Evolutionary conservation across 805 yeast genomes (phyloP).

Genomic region (Lipomyces yamanashiensis): DNA sequence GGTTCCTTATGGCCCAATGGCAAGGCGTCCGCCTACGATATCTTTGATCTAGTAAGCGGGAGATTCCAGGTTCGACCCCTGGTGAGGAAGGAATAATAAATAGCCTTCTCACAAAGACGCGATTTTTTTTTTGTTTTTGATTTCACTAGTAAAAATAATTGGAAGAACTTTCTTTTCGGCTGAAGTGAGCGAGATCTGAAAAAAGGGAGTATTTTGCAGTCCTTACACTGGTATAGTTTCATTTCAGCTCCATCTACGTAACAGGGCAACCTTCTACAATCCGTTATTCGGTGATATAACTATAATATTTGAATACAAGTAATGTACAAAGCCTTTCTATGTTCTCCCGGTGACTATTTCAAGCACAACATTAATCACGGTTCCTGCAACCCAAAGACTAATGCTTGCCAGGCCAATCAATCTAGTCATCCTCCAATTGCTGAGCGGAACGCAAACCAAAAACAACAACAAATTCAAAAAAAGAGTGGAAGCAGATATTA

Average conservation of each 20-base stretch:
- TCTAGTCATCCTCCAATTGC: conserved; percentile 51
- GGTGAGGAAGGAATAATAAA: conserved; percentile 35
- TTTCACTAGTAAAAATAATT: too few relatives aligned
- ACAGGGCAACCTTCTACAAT: too few relatives aligned
- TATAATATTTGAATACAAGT: too few relatives aligned
- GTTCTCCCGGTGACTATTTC: conserved; percentile 8
- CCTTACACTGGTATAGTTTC: not conserved
- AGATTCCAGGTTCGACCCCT: conserved; percentile 42
- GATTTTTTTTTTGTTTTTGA: conserved; percentile 5
- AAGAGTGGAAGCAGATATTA: conserved; percentile 52
- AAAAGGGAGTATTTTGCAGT: too few relatives aligned
- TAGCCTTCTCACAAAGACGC: conserved; percentile 23
- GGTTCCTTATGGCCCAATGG: conserved; percentile 48
- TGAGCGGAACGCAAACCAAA: conserved; percentile 49
- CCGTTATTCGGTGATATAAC: too few relatives aligned
- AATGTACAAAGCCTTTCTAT: too few relatives aligned
- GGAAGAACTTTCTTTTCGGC: too few relatives aligned
- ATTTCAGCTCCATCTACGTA: too few relatives aligned
- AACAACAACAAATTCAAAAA: conserved; percentile 49
- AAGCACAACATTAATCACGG: conserved; percentile 37
- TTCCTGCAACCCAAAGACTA: conserved; percentile 51
- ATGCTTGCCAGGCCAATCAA: conserved; percentile 50
- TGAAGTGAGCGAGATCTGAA: too few relatives aligned
- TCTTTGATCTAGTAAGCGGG: conserved; percentile 32
- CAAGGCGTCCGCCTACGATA: conserved; percentile 48